These are phyloP conservation scores for Scutellaria baicalensis DNA, from an alignment of 257 asterid genomes.

Conservation along the genomic window DNA sequence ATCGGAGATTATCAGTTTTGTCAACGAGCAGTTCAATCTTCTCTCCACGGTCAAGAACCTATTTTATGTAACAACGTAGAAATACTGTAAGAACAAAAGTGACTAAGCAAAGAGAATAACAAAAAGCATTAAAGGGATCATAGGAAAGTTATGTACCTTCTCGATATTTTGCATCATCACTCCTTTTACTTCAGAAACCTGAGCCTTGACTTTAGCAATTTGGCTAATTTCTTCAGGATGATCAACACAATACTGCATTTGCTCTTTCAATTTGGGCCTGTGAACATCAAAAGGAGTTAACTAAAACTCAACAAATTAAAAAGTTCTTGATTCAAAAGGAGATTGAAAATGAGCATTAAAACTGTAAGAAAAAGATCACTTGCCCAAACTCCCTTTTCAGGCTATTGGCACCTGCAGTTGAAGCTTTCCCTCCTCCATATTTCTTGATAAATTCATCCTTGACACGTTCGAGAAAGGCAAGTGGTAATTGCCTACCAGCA, in stretches of 20 bases:
- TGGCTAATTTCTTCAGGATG: slow-evolving; percentile 51
- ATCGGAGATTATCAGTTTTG: slow-evolving; percentile 47
- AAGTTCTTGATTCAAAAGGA: not conserved
- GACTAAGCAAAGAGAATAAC: not conserved
- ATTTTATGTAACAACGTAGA: not conserved
- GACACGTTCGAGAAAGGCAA: slow-evolving; percentile 41
- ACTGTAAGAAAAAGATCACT: not conserved
- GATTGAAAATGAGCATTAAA: not conserved
- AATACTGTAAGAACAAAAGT: not conserved
- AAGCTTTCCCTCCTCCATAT: slow-evolving; percentile 44
- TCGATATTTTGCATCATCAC: slow-evolving; percentile 59
- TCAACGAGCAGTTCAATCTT: slow-evolving; percentile 51
- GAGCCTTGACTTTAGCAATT: slow-evolving; percentile 53
- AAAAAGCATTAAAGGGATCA: not conserved
- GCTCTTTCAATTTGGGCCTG: slow-evolving; percentile 46
- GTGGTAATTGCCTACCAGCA: slow-evolving; percentile 51
- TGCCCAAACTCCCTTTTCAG: slow-evolving; percentile 49
- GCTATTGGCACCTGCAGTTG: slow-evolving; percentile 33
- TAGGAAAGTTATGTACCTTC: slow-evolving; percentile 22
- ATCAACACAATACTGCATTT: slow-evolving; percentile 47
- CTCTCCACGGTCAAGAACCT: slow-evolving; percentile 63
- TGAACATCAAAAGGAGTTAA: not conserved
- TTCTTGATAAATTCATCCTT: slow-evolving; percentile 43
- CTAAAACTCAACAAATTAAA: too few species aligned
- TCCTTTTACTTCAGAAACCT: slow-evolving; percentile 48